Evolutionary conservation across 1,284 basidiomycete species (phyloP).

Genomic region (Puccinia triticina): DNA sequence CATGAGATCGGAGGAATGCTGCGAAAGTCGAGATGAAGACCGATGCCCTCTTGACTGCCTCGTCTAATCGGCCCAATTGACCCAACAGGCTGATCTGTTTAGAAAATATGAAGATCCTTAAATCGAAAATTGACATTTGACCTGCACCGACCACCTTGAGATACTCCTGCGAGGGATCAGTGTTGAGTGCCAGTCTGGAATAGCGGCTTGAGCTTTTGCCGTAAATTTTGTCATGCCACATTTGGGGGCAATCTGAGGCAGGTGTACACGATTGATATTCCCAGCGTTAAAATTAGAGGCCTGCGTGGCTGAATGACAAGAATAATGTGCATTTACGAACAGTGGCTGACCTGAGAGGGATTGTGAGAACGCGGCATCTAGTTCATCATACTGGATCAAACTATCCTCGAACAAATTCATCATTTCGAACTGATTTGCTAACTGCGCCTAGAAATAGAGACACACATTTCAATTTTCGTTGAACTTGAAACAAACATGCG

Average conservation of each 20-base stretch:
- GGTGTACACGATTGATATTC: conserved; percentile 65
- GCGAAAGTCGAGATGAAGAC: conserved; percentile 81
- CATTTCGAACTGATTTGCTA: conserved; percentile 88
- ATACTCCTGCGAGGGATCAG: conserved; percentile 79
- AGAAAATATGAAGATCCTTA: conserved; percentile 86
- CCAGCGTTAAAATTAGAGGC: background rate
- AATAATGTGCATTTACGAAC: background rate
- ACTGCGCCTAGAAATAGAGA: conserved; percentile 72
- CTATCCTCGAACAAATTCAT: conserved; percentile 89
- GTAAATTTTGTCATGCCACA: conserved; percentile 83
- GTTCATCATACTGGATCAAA: conserved; percentile 82
- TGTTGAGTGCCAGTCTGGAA: conserved; percentile 60
- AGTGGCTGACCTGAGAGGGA: conserved; percentile 59
- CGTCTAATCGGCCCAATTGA: conserved; percentile 70
- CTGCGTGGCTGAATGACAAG: background rate
- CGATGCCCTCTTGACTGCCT: conserved; percentile 71
- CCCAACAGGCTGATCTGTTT: conserved; percentile 79
- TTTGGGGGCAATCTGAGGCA: conserved; percentile 65
- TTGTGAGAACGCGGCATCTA: conserved; percentile 82
- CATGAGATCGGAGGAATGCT: conserved; percentile 71
- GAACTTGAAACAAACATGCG: background rate
- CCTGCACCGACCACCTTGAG: conserved; percentile 85
- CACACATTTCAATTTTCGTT: conserved; percentile 16
- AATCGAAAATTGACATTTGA: conserved; percentile 89
- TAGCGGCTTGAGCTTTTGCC: conserved; percentile 62